These are phyloP conservation scores for Hyphopichia pseudoburtonii DNA, from an alignment of 1,139 yeast genomes.

Conservation along the genomic window DNA sequence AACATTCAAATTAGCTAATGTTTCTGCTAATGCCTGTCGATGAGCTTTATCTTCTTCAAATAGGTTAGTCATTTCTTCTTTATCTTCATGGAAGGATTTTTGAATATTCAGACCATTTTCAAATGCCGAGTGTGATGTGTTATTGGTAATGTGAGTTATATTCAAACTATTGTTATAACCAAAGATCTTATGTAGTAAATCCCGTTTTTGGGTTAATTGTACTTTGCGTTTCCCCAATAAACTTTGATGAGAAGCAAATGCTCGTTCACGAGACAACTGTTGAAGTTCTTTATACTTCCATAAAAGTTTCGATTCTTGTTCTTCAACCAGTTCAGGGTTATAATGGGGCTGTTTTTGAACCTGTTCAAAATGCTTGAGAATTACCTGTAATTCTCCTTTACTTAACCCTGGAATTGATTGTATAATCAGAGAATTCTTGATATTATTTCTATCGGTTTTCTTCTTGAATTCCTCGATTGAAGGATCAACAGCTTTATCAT, in stretches of 20 bases:
- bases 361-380: conserved; percentile 14
- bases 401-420: conserved; percentile 44
- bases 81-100: conserved; percentile 44
- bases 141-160: conserved; percentile 44
- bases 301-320: conserved; percentile 30
- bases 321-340: conserved; percentile 14
- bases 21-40: conserved; percentile 26
- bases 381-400: conserved; percentile 32
- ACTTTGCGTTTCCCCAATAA: conserved; percentile 38
- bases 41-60: conserved; percentile 38
- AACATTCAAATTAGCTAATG: conserved; percentile 11
- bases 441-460: conserved; percentile 4
- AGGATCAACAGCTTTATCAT: conserved; percentile 5
- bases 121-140: conserved; percentile 38
- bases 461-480: conserved; percentile 4
- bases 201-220: conserved; percentile 45
- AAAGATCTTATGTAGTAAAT: conserved; percentile 36
- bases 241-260: conserved; percentile 34
- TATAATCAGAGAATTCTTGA: conserved; percentile 11
- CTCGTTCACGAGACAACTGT: conserved; percentile 33
- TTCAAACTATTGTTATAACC: conserved; percentile 41
- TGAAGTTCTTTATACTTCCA: conserved; percentile 34
- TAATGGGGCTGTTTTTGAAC: conserved; percentile 8
- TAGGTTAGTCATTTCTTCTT: conserved; percentile 36
- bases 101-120: conserved; percentile 40